These are phyloP conservation scores for Lasiosphaeriaceae sp. DNA, from an alignment of 495 filamentous ascomycete genomes.

Conservation along the genomic window DNA sequence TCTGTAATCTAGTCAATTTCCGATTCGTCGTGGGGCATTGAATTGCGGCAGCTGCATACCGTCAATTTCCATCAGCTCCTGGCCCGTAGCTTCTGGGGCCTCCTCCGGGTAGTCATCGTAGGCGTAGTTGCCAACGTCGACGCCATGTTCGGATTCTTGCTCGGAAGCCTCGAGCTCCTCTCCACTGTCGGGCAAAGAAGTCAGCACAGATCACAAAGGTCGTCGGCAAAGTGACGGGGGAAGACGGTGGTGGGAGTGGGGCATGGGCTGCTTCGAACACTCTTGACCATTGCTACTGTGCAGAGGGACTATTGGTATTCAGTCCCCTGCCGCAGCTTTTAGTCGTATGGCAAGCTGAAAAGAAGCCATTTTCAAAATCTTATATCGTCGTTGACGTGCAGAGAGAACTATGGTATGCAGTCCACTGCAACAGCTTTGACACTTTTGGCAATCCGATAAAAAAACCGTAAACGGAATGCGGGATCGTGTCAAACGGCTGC, in stretches of 20 bases:
- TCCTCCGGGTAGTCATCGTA: slow-evolving; percentile 71
- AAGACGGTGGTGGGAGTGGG: background rate
- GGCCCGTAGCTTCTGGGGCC: slow-evolving; percentile 57
- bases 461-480: background rate
- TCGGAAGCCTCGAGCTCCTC: slow-evolving; percentile 82
- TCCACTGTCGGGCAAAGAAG: slow-evolving; percentile 38
- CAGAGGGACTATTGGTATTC: too few relatives aligned
- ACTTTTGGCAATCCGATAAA: too few relatives aligned
- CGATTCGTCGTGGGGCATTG: slow-evolving; percentile 4
- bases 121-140: slow-evolving; percentile 71
- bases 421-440: too few relatives aligned
- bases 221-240: background rate
- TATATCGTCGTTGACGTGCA: too few relatives aligned
- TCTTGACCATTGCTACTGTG: too few relatives aligned
- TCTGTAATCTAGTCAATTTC: slow-evolving; percentile 30
- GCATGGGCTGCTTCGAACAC: background rate
- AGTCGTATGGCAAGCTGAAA: too few relatives aligned
- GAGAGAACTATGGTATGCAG: too few relatives aligned
- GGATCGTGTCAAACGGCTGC: background rate
- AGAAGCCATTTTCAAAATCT: too few relatives aligned
- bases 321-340: too few relatives aligned
- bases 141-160: slow-evolving; percentile 72
- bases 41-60: slow-evolving; percentile 42
- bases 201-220: slow-evolving; percentile 5
- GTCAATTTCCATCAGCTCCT: slow-evolving; percentile 94